A percentile compares a stretch with the other conserved stretches of the same genome.
These are phyloP conservation scores for Caloboletus firmus DNA, from an alignment of 1,284 basidiomycete species.

Conservation along the genomic window DNA sequence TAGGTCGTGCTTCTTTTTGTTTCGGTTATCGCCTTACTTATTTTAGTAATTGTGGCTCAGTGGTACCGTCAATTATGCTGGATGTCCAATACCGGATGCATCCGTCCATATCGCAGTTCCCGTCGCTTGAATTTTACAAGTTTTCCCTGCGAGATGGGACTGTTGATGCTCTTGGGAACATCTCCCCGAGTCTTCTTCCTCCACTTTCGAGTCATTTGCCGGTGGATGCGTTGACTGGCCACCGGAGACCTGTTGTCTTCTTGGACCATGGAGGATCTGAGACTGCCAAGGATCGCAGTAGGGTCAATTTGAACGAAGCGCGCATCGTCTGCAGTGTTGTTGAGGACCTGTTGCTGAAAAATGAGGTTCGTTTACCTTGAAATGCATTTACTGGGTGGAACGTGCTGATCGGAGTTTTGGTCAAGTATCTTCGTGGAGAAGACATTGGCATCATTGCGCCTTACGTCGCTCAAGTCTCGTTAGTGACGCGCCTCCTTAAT, in stretches of 20 bases:
- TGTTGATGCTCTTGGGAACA: conserved; percentile 54
- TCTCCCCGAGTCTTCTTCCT: conserved; percentile 53
- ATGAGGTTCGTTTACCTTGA: conserved; percentile 53
- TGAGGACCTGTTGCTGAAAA: conserved; percentile 73
- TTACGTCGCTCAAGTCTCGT: conserved; percentile 78
- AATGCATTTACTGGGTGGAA: conserved; percentile 5
- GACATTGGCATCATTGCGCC: conserved; percentile 90
- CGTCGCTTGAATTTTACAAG: conserved; percentile 82
- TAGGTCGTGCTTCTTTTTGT: conserved; percentile 39
- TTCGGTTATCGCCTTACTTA: conserved; percentile 15
- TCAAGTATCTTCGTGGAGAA: conserved; percentile 58
- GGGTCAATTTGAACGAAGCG: conserved; percentile 75
- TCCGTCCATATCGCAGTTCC: conserved; percentile 84
- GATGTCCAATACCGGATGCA: conserved; percentile 96
- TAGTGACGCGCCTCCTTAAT: conserved; percentile 64
- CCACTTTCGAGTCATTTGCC: conserved; percentile 57
- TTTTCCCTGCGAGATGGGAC: conserved; percentile 72
- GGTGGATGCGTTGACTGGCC: conserved; percentile 33
- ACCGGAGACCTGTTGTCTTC: conserved; percentile 66
- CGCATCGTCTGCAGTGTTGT: conserved; percentile 75
- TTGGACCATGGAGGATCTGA: conserved; percentile 75
- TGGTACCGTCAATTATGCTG: conserved; percentile 83
- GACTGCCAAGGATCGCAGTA: conserved; percentile 61
- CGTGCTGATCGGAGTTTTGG: conserved; percentile 18
- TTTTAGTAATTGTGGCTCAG: conserved; percentile 37